Base-by-base conservation (phyloP, 225 moss, liverwort and hornwort species). In the Lunularia cruciata region DNA sequence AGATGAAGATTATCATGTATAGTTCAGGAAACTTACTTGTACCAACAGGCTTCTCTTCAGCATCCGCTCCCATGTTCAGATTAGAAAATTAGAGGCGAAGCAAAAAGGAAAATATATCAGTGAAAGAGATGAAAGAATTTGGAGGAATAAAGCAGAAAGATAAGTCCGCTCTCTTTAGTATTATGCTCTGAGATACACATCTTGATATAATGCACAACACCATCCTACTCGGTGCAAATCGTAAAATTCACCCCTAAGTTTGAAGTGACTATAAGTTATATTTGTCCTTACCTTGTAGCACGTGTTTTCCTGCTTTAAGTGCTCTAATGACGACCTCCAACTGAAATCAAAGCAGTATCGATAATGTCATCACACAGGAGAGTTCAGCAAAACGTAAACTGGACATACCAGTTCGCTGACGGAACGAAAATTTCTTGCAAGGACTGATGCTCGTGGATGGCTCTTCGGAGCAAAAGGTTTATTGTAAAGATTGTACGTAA, bases 1-100 rank as follows among this genome's bases (percentile, higher is more conserved):
- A n/a, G n/a, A n/a, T n/a, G n/a, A n/a, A n/a, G n/a, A n/a, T n/a
- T n/a, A n/a, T n/a, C n/a, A n/a, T n/a, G n/a, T n/a, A n/a, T n/a
- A n/a, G n/a, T n/a, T 6, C 35, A 32, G 67, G 49, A 55, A 8
- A 78, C 85, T 87, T 82, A 96, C 96, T 86, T 80, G 92, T 71
- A 85, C 87, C 89, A 35, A 92, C 96, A 75, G 92, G 96, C 81
- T 96, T 96, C 65, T 96, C 96, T 93, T 73, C 64, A 81, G 42
- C 63, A 78, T 74, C 69, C 65, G 32, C 42, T 72, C 28, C 74
- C 71, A 47, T 42, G 43, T 19, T 43, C 57, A 64, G 52, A 76
- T 47, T 13, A 54, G n/a, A n/a, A n/a, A 70, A 42, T 63, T 66
- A 38, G 61, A 65, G 75, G 53, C 71, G 62, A 54, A 76, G 60